Base-by-base conservation (phyloP, 2,329 filamentous ascomycete genomes). In the Microdochium paspali region DNA sequence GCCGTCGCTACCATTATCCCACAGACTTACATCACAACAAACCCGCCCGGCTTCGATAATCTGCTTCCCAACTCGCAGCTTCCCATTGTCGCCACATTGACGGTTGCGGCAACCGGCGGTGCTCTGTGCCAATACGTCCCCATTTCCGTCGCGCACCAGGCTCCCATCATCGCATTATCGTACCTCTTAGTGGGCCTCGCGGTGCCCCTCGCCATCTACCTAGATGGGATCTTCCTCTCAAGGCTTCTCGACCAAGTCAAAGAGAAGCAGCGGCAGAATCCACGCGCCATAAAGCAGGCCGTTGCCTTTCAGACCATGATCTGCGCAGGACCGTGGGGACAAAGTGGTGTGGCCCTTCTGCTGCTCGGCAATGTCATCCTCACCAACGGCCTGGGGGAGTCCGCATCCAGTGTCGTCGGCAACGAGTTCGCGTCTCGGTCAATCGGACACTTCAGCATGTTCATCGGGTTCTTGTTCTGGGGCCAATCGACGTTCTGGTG, bases 401-500 rank as follows among this genome's bases (percentile, higher is more conserved):
- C 35, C 18, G 18, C 18, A n/a, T 30, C 52, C n/a, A 63, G 59
- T 1, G 59, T 69, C 2, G 21, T 54, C 10, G 47, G 56, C 5
- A 56, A 58, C 1, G 56, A 53, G 1, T 47, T 58, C 3, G 65
- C 66, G 1, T 64, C 63, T 0, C 47, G 32, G 1, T 52, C 59
- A 0, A 53, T 71, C 6, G 62, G 56, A 0, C 58, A 56, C 20
- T 50, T 56, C 4, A 70, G 68, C 31, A 58, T 65, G 30, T 62
- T 71, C 25, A 51, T 57, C 0, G 68, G 65, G 0, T 46, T 72
- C 25, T 42, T 69, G 15, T 54, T 58, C n/a, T 69, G 65, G 61
- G 68, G 67, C 0, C 62, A 65, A 43, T 64, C 59, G 1, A 61
- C 64, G 3, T 67, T 71, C 32, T 71, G 67, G 67, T 67, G 66